Percentiles rank a stretch among this genome's conserved stretches.
These are phyloP conservation scores for Yamadazyma olivae DNA, from an alignment of 805 yeast genomes.

Conservation along the genomic window DNA sequence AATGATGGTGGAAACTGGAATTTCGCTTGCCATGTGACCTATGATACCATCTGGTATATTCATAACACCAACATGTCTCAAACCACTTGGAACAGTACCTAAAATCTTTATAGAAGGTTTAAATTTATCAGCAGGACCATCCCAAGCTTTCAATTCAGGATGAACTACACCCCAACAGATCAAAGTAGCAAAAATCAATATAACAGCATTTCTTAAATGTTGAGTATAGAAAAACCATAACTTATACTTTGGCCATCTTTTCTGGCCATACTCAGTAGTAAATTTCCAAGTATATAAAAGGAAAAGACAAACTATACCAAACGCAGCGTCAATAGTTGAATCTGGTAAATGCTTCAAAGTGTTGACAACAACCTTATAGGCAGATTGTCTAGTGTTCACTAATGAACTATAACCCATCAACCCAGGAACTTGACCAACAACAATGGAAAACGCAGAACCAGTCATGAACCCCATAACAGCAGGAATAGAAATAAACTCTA, in stretches of 20 bases:
- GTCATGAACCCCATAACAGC: constrained; percentile 95
- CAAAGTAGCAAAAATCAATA: constrained; percentile 77
- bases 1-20: constrained; percentile 84
- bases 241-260: constrained; percentile 57
- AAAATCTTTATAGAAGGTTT: constrained; percentile 55
- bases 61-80: constrained; percentile 73
- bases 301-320: constrained; percentile 74
- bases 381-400: constrained; percentile 70
- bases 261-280: constrained; percentile 56
- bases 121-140: constrained; percentile 30
- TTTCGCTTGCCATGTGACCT: constrained; percentile 62
- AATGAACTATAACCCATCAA: constrained; percentile 68
- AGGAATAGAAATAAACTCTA: constrained; percentile 86
- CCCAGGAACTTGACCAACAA: constrained; percentile 82
- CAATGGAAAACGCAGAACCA: constrained; percentile 85
- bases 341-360: constrained; percentile 68
- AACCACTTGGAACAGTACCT: constrained; percentile 81
- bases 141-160: constrained; percentile 31
- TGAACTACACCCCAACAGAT: constrained; percentile 76
- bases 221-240: constrained; percentile 64
- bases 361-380: constrained; percentile 68
- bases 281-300: constrained; percentile 73
- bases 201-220: constrained; percentile 78
- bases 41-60: constrained; percentile 58
- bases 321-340: constrained; percentile 80